Percentiles rank a stretch among this genome's conserved stretches.
phyloP scores from a whole-genome alignment of 495 filamentous ascomycete species.

The Lophium mytilinum region DNA sequence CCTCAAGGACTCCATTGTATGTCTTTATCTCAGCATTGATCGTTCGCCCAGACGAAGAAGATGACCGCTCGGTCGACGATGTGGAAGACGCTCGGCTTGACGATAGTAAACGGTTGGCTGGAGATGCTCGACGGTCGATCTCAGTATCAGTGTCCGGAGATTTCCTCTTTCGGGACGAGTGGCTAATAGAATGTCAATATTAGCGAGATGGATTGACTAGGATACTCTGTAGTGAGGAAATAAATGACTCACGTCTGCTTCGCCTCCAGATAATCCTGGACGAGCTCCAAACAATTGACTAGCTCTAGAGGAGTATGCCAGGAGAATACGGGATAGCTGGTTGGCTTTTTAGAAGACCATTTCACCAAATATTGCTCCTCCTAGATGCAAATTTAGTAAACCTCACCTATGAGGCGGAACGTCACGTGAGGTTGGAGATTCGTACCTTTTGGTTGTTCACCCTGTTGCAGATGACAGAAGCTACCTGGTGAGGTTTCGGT shows the following conservation, averaged over 20 bases:
- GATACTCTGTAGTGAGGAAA: not conserved
- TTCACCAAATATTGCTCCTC: constrained; percentile 31
- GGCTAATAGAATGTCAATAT: not conserved
- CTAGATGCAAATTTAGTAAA: constrained; percentile 20
- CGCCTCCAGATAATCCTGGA: constrained; percentile 33
- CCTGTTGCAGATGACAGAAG: constrained; percentile 3
- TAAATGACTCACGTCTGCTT: constrained; percentile 4
- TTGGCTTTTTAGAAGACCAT: constrained; percentile 21
- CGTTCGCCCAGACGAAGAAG: not conserved
- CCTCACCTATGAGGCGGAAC: too few species aligned
- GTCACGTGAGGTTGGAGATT: too few species aligned
- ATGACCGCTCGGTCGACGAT: constrained; percentile 3
- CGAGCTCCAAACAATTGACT: constrained; percentile 19
- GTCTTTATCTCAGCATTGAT: constrained; percentile 5
- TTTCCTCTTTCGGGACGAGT: constrained; percentile 22
- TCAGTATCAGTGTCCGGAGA: constrained; percentile 20
- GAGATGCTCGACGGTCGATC: constrained; percentile 12
- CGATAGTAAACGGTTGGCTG: constrained; percentile 2
- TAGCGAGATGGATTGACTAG: not conserved
- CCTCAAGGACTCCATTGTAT: constrained; percentile 30
- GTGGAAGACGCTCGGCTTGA: constrained; percentile 7
- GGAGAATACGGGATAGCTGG: constrained; percentile 14
- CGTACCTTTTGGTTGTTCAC: too few species aligned
- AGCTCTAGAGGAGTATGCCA: constrained; percentile 34
- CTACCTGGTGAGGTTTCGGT: constrained; percentile 14